These are phyloP conservation scores for Aspergillus sp. DNA, from an alignment of 2,329 filamentous ascomycete species.

Conservation along the genomic window DNA sequence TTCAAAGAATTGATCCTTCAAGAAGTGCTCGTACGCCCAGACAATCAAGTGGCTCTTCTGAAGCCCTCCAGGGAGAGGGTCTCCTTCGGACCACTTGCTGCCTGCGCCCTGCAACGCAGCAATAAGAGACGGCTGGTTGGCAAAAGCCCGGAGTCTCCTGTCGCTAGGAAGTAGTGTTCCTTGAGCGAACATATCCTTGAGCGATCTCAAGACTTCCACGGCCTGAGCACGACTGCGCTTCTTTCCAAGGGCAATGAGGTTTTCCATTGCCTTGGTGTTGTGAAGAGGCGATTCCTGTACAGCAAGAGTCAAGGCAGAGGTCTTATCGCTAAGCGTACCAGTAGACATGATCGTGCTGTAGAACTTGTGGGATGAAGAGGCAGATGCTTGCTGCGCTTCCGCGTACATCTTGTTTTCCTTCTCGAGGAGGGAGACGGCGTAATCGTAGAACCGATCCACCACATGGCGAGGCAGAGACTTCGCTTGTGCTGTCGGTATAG, in stretches of 20 bases:
- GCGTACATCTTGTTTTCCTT: constrained; percentile 75
- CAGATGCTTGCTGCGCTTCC: constrained; percentile 68
- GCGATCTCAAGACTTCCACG: constrained; percentile 83
- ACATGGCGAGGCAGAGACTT: constrained; percentile 53
- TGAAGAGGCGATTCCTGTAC: constrained; percentile 96
- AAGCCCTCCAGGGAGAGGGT: constrained; percentile 71
- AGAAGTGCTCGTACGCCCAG: constrained; percentile 93
- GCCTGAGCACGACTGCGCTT: constrained; percentile 94
- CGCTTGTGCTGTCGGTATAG: constrained; percentile 52
- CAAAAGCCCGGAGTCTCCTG: constrained; percentile 77
- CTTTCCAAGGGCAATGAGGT: constrained; percentile 75
- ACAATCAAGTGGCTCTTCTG: constrained; percentile 76
- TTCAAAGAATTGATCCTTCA: constrained; percentile 92
- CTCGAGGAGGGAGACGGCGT: constrained; percentile 74
- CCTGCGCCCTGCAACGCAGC: constrained; percentile 66
- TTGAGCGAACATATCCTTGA: constrained; percentile 92
- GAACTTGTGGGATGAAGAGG: constrained; percentile 90
- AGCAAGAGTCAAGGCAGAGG: constrained; percentile 89
- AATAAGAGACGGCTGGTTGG: constrained; percentile 74
- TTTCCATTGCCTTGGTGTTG: constrained; percentile 86
- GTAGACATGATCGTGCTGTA: constrained; percentile 96
- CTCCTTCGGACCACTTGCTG: constrained; percentile 66
- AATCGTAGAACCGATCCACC: constrained; percentile 60
- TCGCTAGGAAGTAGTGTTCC: constrained; percentile 81
- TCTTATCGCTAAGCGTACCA: constrained; percentile 93